A percentile compares a stretch with the other conserved stretches of the same genome.
phyloP scores from a whole-genome alignment of 1,284 basidiomycete species.

The Tausonia pullulans region DNA sequence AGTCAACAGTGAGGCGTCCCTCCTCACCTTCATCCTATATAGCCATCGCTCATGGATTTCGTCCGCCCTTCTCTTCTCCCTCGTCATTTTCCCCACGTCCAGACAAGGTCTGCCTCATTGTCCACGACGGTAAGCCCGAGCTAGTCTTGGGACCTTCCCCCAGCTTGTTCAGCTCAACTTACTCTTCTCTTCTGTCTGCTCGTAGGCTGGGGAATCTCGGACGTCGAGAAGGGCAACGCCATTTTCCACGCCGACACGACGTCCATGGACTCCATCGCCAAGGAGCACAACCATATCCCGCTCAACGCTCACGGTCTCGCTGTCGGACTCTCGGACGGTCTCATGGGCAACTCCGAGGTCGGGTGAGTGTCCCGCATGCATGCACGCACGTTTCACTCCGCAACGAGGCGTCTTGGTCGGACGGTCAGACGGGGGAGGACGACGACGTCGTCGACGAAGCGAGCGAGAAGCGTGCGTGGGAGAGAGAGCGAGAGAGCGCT shows the following conservation, averaged over 20 bases:
- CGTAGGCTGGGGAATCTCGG: slow-evolving; percentile 56
- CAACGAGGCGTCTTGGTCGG: neutral
- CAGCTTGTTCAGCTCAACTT: too few relatives aligned
- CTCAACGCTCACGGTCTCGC: slow-evolving; percentile 75
- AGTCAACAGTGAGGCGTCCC: slow-evolving; percentile 38
- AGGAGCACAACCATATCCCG: slow-evolving; percentile 58
- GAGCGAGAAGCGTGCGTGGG: too few relatives aligned
- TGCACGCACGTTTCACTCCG: neutral
- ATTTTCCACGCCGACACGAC: slow-evolving; percentile 69
- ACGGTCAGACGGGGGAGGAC: neutral
- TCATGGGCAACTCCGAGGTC: slow-evolving; percentile 94
- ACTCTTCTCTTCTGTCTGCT: too few relatives aligned
- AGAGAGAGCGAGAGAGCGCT: too few relatives aligned
- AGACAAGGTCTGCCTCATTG: slow-evolving; percentile 84
- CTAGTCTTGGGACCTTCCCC: too few relatives aligned
- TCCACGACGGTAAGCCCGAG: slow-evolving; percentile 58
- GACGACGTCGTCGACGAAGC: neutral
- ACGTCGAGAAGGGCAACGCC: slow-evolving; percentile 69
- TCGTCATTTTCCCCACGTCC: neutral
- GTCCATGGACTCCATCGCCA: slow-evolving; percentile 74
- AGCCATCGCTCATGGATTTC: too few relatives aligned
- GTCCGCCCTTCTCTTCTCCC: too few relatives aligned
- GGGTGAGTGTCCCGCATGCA: slow-evolving; percentile 44
- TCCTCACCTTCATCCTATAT: neutral
- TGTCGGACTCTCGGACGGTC: slow-evolving; percentile 75